A percentile compares a stretch with the other conserved stretches of the same genome.
Conservation (phyloP, 2,329 filamentous ascomycete genomes). For the Chalara sp. region DNA sequence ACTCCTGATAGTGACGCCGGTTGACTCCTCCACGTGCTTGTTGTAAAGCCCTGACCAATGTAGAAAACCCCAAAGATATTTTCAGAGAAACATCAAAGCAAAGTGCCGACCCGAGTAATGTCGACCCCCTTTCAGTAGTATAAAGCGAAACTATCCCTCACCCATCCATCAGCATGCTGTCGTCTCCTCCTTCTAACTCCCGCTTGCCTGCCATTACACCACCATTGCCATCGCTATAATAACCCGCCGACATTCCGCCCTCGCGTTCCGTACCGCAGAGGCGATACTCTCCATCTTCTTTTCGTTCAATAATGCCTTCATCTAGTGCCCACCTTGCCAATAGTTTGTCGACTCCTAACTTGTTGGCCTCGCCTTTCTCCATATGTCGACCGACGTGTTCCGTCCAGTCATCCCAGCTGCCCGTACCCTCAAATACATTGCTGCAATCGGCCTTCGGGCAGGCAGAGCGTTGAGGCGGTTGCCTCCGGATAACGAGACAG, state of each 20-base stretch:
- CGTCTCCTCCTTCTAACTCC: slow-evolving; percentile 13
- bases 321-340: slow-evolving; percentile 57
- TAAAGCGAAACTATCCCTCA: slow-evolving; percentile 2
- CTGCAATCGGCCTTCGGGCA: slow-evolving; percentile 68
- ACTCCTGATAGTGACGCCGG: too few species aligned
- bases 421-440: slow-evolving; percentile 60
- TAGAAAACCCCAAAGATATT: too few species aligned
- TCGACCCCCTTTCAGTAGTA: too few species aligned
- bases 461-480: slow-evolving; percentile 63
- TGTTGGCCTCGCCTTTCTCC: slow-evolving; percentile 61
- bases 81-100: too few species aligned
- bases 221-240: slow-evolving; percentile 27
- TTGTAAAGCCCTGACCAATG: too few species aligned
- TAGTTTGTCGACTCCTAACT: slow-evolving; percentile 49
- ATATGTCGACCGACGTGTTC: slow-evolving; percentile 89
- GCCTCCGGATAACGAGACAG: slow-evolving; percentile 65
- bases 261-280: slow-evolving; percentile 39
- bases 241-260: slow-evolving; percentile 20
- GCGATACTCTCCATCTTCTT: slow-evolving; percentile 49
- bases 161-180: slow-evolving; percentile 21
- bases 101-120: too few species aligned
- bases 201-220: slow-evolving; percentile 15
- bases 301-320: slow-evolving; percentile 55
- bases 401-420: slow-evolving; percentile 83
- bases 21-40: too few species aligned